Evolutionary conservation across 441 rosid genomes (phyloP).

Genomic region (Jatropha podagrica): DNA sequence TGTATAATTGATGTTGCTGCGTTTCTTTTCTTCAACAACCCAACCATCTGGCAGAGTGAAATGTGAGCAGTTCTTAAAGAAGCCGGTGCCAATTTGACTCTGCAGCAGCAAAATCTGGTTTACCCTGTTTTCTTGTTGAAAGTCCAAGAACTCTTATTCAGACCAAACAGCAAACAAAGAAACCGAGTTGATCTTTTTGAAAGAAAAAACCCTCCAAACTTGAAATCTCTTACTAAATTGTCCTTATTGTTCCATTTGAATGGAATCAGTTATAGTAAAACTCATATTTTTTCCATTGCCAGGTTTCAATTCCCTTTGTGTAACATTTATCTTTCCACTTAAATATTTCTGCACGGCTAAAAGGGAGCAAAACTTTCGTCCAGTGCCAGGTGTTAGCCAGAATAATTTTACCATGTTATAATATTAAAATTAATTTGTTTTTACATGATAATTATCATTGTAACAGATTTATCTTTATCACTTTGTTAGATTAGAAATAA

Average conservation of each 20-base stretch:
- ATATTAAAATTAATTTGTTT: too few species aligned
- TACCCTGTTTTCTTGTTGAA: not conserved
- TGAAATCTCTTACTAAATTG: not conserved
- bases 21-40: conserved; percentile 42
- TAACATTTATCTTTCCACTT: conserved; percentile 20
- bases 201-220: not conserved
- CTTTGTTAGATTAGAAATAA: too few species aligned
- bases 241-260: not conserved
- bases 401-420: too few species aligned
- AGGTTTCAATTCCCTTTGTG: conserved; percentile 11
- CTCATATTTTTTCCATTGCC: conserved; percentile 25
- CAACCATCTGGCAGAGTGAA: conserved; percentile 53
- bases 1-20: conserved; percentile 27
- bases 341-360: conserved; percentile 38
- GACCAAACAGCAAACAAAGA: not conserved
- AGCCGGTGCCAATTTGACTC: conserved; percentile 15
- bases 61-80: conserved; percentile 24
- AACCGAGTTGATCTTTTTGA: not conserved
- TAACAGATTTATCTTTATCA: too few species aligned
- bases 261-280: conserved; percentile 6
- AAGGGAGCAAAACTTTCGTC: conserved; percentile 49
- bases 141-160: not conserved
- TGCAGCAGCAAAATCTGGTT: conserved; percentile 7
- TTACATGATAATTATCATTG: too few species aligned
- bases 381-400: conserved; percentile 51